A percentile compares a stretch with the other conserved stretches of the same genome.
Conservation (phyloP, 768 basidiomycete genomes). For the Roridomyces roridus region DNA sequence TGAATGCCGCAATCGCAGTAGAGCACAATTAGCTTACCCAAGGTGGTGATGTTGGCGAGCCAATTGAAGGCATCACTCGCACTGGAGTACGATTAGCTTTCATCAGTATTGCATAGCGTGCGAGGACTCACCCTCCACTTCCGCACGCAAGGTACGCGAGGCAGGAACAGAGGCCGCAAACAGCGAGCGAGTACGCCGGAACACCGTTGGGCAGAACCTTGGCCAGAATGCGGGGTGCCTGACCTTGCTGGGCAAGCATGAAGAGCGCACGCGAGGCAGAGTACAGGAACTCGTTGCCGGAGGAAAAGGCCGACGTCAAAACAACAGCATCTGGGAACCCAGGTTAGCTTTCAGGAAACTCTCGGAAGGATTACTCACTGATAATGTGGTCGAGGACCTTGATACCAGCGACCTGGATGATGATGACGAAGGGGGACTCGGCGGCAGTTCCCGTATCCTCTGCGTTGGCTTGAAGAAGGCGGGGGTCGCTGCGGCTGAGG, state of each 20-base stretch:
- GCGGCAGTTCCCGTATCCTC: conserved; percentile 33
- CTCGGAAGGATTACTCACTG: conserved; percentile 23
- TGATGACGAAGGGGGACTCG: conserved; percentile 49
- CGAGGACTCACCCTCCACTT: conserved; percentile 6
- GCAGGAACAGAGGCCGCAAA: conserved; percentile 37
- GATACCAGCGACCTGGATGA: conserved; percentile 50
- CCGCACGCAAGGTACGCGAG: conserved; percentile 49
- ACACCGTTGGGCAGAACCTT: conserved; percentile 40
- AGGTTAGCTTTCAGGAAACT: not conserved
- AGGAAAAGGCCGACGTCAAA: conserved; percentile 61
- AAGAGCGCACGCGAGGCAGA: conserved; percentile 55
- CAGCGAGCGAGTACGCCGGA: conserved; percentile 42
- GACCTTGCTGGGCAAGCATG: conserved; percentile 56
- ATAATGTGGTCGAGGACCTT: conserved; percentile 49
- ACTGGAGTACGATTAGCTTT: not conserved
- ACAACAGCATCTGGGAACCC: conserved; percentile 38
- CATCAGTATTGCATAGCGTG: no score
- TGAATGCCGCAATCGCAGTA: no score
- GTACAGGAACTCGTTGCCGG: conserved; percentile 60
- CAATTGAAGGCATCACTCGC: conserved; percentile 48
- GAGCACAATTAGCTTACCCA: no score
- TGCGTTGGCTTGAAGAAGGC: conserved; percentile 18
- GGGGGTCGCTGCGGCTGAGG: conserved; percentile 39
- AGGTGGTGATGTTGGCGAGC: conserved; percentile 45
- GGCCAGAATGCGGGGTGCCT: conserved; percentile 57